These are phyloP conservation scores for Nymphaea thermarum DNA, from an alignment of 164 flowering plant species.

Conservation along the genomic window DNA sequence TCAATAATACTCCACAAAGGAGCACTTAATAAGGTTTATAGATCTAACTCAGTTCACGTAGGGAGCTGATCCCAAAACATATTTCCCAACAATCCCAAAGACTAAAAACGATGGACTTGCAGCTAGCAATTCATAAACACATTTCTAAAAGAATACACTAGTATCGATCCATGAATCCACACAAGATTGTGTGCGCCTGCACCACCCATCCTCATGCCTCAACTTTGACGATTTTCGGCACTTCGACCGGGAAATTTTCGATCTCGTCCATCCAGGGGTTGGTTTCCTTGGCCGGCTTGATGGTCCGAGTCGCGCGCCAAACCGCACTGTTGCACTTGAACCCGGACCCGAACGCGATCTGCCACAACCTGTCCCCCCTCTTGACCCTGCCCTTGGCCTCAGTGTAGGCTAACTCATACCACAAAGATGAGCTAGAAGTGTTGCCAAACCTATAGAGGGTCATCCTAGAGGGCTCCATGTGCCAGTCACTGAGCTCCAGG, in stretches of 20 bases:
- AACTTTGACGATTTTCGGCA: neutral
- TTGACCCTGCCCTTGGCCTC: conserved; percentile 70
- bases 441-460: conserved; percentile 72
- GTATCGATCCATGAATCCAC: too few species aligned
- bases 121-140: too few species aligned
- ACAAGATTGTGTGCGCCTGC: too few species aligned
- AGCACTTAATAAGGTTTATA: too few species aligned
- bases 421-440: conserved; percentile 70
- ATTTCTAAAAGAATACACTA: too few species aligned
- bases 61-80: too few species aligned
- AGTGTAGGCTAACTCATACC: conserved; percentile 73
- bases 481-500: conserved; percentile 50
- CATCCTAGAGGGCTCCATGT: conserved; percentile 90
- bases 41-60: too few species aligned
- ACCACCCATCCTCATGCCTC: neutral
- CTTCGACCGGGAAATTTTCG: conserved; percentile 39
- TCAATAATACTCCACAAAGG: too few species aligned
- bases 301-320: conserved; percentile 47
- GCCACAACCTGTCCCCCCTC: conserved; percentile 73
- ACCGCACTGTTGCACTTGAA: conserved; percentile 88
- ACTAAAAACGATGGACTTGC: too few species aligned
- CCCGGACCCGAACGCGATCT: conserved; percentile 82
- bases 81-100: too few species aligned
- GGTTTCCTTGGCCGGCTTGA: conserved; percentile 53
- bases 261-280: conserved; percentile 80